Base-by-base conservation (phyloP, 306 rosid species). In the Lablab purpureus region DNA sequence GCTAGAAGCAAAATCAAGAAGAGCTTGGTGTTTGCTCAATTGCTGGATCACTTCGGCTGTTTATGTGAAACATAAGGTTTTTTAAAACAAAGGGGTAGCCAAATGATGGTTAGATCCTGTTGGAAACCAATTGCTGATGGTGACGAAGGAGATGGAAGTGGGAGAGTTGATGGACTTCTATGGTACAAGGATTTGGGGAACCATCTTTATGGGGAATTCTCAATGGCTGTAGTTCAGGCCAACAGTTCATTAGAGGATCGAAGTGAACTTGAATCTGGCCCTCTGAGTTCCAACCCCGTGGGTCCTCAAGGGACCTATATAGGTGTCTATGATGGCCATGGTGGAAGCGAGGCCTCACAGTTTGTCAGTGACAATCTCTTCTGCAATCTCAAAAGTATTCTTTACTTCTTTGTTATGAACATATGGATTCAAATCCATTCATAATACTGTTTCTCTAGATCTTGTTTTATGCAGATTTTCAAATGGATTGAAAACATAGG, bases 321-420 rank as follows among this genome's bases (percentile, higher is more conserved):
- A n/a, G 99, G 99, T 14, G 91, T 94, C 9, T 92, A 94, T 63
- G 99, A 94, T 55, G 97, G 99, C n/a, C 99, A 94, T 73, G 99
- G 97, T 49, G 99, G 99, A 49, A 36, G 81, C 0, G 97, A 92
- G 68, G 99, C 97, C 68, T 92, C 99, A 27, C 89, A 84, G 64
- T 94, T 86, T 68, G 97, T 94, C 68, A 88, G 81, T 64, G 91
- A 91, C 72, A 86, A 88, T 67, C 94, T 94, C 36, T 88, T 92
- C 85, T 27, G 40, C 86, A 91, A 92, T 82, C 89, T 94, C 71
- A 85, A 87, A 79, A 94, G 99, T 94, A 91, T 63, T 89, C 19
- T 81, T 66, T 34, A 67, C 71, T 22, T 83, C 69, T 43, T 81
- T 74, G 27, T 58, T 30, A 25, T 75, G 40, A 54, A 3, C 45